These are phyloP conservation scores for Clitoria ternatea DNA, from an alignment of 306 rosid species.

Conservation along the genomic window DNA sequence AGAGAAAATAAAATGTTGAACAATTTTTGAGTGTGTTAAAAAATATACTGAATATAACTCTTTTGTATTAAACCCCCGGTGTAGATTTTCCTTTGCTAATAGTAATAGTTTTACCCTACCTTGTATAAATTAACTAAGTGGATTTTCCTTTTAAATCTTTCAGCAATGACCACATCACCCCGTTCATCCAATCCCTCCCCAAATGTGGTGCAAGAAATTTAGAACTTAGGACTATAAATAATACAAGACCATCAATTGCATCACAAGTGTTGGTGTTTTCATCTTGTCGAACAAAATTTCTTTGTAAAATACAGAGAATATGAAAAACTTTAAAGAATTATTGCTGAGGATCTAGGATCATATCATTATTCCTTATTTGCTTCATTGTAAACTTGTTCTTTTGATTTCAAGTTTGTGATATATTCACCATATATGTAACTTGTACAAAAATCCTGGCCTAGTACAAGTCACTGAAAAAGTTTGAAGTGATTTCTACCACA, in stretches of 20 bases:
- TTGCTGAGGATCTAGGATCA: slow-evolving; percentile 23
- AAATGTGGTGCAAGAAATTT: slow-evolving; percentile 94
- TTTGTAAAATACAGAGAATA: slow-evolving; percentile 33
- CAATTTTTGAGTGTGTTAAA: no score
- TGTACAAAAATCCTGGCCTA: no score
- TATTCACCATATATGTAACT: no score
- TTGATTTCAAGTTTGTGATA: no score
- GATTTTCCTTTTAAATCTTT: slow-evolving; percentile 20
- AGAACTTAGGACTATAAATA: no score
- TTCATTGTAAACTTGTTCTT: no score
- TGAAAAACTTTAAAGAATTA: slow-evolving; percentile 33
- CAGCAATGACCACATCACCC: slow-evolving; percentile 99
- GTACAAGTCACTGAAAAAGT: no score
- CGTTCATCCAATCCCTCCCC: slow-evolving; percentile 97
- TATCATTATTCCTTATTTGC: no score
- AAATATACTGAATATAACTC: no score
- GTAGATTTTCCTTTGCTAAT: slow-evolving; percentile 4
- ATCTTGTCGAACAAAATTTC: slow-evolving; percentile 15
- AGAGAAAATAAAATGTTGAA: no score
- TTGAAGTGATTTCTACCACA: no score
- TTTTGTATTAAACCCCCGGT: no score
- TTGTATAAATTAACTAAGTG: slow-evolving; percentile 21
- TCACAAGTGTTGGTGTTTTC: slow-evolving; percentile 15
- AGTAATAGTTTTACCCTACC: not conserved
- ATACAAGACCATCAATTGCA: slow-evolving; percentile 11